phyloP scores from a whole-genome alignment of 1,284 basidiomycete genomes.

The Megacollybia platyphylla region DNA sequence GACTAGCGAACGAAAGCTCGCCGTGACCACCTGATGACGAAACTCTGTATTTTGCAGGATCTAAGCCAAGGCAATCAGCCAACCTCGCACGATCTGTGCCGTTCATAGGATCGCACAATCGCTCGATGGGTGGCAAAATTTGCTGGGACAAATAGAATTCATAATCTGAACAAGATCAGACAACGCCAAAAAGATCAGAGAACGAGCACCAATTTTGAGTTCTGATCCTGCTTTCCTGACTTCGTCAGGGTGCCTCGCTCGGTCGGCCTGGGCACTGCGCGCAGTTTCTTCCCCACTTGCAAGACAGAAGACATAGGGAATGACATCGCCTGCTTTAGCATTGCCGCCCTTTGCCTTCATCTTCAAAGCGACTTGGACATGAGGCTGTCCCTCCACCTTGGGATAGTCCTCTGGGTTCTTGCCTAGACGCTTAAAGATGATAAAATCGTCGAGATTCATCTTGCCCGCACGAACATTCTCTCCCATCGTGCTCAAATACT shows the following conservation, averaged over 20 bases:
- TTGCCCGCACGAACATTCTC: conserved; percentile 69
- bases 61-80: conserved; percentile 94
- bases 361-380: conserved; percentile 91
- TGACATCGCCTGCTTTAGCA: conserved; percentile 83
- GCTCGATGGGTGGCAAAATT: conserved; percentile 88
- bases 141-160: conserved; percentile 90
- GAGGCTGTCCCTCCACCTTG: conserved; percentile 88
- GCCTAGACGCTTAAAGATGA: conserved; percentile 89
- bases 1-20: conserved; percentile 64
- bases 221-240: conserved; percentile 57
- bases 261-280: conserved; percentile 79
- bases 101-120: conserved; percentile 92
- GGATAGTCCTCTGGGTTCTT: conserved; percentile 96
- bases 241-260: conserved; percentile 92
- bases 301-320: conserved; percentile 92
- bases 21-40: conserved; percentile 31
- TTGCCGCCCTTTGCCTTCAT: conserved; percentile 80
- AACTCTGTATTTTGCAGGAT: conserved; percentile 62
- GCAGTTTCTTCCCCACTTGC: conserved; percentile 62
- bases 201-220: conserved; percentile 56
- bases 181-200: neutral
- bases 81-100: conserved; percentile 87
- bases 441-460: conserved; percentile 83
- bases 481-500: conserved; percentile 72
- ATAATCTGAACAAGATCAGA: conserved; percentile 44